Percentiles rank a stretch among this genome's conserved stretches.
Evolutionary conservation across 257 asterid genomes (phyloP).

Genomic region (Plantago ovata): DNA sequence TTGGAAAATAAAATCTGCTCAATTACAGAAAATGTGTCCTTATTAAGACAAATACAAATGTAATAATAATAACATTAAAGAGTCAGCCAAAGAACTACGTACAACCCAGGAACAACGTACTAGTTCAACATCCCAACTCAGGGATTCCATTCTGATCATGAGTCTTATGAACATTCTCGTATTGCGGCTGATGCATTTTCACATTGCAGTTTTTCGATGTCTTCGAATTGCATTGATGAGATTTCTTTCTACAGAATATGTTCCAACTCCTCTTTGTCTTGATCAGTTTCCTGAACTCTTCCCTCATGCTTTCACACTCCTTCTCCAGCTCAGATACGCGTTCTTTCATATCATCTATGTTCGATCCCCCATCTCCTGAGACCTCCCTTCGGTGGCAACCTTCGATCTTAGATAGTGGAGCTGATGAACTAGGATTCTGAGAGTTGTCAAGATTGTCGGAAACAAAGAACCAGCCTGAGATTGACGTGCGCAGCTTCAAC

Average conservation of each 20-base stretch:
- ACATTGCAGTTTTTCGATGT: conserved; percentile 9
- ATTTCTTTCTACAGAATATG: conserved; percentile 40
- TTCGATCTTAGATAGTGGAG: conserved; percentile 29
- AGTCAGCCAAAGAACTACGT: background rate
- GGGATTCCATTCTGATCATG: background rate
- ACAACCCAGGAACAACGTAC: background rate
- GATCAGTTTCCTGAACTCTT: conserved; percentile 57
- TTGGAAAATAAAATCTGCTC: background rate
- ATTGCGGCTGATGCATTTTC: background rate
- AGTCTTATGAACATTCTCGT: background rate
- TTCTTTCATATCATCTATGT: conserved; percentile 62
- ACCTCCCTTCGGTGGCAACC: conserved; percentile 21
- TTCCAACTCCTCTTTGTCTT: conserved; percentile 52
- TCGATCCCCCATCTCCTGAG: conserved; percentile 20
- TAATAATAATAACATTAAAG: background rate
- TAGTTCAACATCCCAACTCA: conserved; percentile 7
- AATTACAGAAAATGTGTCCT: background rate
- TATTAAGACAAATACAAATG: background rate
- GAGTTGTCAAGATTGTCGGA: conserved; percentile 65
- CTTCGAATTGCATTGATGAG: conserved; percentile 14
- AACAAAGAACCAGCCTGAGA: conserved; percentile 84
- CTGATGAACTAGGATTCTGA: conserved; percentile 44
- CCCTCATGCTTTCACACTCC: conserved; percentile 74
- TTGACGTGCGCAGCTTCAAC: conserved; percentile 59
- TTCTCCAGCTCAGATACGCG: conserved; percentile 74